Evolutionary conservation across 768 basidiomycete genomes (phyloP).

Genomic region (Rhizopogon vesiculosus): DNA sequence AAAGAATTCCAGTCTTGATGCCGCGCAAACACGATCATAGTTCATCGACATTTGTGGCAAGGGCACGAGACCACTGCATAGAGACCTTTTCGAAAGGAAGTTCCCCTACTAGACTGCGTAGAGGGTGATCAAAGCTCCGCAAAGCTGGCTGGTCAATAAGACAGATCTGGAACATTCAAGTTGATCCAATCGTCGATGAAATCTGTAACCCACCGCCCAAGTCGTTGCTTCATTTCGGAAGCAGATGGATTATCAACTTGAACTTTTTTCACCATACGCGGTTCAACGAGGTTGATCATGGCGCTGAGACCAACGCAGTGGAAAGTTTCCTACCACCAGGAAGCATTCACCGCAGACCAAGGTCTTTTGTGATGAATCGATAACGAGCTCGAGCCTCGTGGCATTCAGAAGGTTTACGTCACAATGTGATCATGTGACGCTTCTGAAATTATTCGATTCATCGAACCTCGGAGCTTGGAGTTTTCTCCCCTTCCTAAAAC

Average conservation of each 20-base stretch:
- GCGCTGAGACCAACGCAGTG: not conserved
- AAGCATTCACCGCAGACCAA: not conserved
- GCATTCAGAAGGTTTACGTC: not conserved
- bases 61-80: not conserved
- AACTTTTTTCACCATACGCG: not conserved
- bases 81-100: too few relatives aligned
- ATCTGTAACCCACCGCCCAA: not conserved
- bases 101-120: too few relatives aligned
- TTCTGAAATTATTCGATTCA: not conserved
- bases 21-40: not conserved
- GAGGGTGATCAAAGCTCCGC: not conserved
- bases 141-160: not conserved
- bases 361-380: not conserved
- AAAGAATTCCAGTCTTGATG: not conserved
- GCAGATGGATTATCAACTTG: not conserved
- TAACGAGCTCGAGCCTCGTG: not conserved
- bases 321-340: not conserved
- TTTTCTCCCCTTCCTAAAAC: too few relatives aligned
- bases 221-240: conserved; percentile 1
- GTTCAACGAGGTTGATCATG: not conserved
- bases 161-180: not conserved
- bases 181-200: not conserved
- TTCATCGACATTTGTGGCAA: not conserved
- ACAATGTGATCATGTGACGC: too few relatives aligned
- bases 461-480: too few relatives aligned